phyloP scores from a whole-genome alignment of 2,329 filamentous ascomycete species.

The Fusarium sp. region DNA sequence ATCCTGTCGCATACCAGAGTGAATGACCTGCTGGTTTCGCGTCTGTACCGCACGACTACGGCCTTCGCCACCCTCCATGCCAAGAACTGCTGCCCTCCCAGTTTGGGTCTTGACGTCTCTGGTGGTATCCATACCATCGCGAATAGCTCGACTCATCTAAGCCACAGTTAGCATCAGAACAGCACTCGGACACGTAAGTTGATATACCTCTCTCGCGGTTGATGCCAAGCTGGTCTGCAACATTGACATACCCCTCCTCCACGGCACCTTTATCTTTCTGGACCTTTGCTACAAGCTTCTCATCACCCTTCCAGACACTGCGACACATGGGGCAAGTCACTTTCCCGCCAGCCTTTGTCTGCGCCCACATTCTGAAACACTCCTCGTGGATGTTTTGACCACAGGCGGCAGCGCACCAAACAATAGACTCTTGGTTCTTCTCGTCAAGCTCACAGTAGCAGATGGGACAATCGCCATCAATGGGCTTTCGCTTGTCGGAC shows the following conservation, averaged over 20 bases:
- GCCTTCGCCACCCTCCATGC: neutral
- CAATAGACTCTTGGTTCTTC: conserved; percentile 49
- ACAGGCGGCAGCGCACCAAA: conserved; percentile 63
- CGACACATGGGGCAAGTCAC: conserved; percentile 71
- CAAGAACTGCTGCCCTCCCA: neutral
- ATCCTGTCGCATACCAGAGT: neutral
- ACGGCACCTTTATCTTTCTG: conserved; percentile 52
- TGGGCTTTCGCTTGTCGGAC: conserved; percentile 54
- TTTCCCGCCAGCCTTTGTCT: conserved; percentile 50
- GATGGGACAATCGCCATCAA: conserved; percentile 66
- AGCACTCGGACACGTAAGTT: neutral
- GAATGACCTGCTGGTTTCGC: neutral
- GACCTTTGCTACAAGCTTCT: conserved; percentile 54
- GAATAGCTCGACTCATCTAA: conserved; percentile 23
- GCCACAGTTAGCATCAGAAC: conserved; percentile 7
- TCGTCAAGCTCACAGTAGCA: conserved; percentile 61
- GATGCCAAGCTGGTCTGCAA: conserved; percentile 68
- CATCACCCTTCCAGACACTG: conserved; percentile 62
- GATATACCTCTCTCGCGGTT: conserved; percentile 59
- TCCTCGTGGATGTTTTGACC: conserved; percentile 64
- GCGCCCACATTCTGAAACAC: conserved; percentile 65
- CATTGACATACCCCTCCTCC: conserved; percentile 70
- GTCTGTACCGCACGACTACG: too few species aligned
- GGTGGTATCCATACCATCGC: conserved; percentile 10
- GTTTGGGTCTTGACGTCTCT: neutral